phyloP scores from a whole-genome alignment of 495 filamentous ascomycete species.

The Aspergillus carlsbadensis region DNA sequence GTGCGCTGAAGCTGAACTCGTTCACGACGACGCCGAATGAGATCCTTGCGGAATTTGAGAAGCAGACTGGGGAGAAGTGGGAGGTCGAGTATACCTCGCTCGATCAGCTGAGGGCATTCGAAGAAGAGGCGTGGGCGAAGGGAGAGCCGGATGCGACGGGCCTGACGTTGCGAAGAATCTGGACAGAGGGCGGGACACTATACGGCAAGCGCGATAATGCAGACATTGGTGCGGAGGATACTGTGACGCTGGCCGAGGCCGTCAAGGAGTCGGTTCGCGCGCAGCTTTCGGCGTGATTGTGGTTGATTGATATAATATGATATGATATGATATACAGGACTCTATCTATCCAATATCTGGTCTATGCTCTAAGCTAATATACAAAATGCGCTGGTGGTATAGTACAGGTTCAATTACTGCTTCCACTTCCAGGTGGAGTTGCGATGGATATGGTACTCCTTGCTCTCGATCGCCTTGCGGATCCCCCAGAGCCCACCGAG shows the following conservation, averaged over 20 bases:
- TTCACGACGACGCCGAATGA: slow-evolving; percentile 63
- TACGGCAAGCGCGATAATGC: slow-evolving; percentile 68
- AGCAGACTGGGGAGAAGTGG: slow-evolving; percentile 55
- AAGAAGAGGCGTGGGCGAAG: slow-evolving; percentile 55
- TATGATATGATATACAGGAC: slow-evolving; percentile 2
- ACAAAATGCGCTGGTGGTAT: not conserved
- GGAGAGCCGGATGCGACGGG: slow-evolving; percentile 52
- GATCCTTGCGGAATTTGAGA: slow-evolving; percentile 65
- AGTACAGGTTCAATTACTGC: not conserved
- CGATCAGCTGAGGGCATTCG: slow-evolving; percentile 48
- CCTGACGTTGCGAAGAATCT: slow-evolving; percentile 63
- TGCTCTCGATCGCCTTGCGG: slow-evolving; percentile 53
- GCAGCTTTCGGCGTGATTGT: slow-evolving; percentile 4
- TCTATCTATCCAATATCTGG: not conserved
- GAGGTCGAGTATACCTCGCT: slow-evolving; percentile 53
- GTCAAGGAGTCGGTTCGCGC: slow-evolving; percentile 28
- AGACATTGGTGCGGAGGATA: slow-evolving; percentile 45
- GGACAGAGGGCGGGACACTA: slow-evolving; percentile 69
- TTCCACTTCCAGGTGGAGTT: slow-evolving; percentile 52
- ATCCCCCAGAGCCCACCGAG: slow-evolving; percentile 56
- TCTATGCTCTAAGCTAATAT: not conserved
- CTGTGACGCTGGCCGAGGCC: slow-evolving; percentile 47
- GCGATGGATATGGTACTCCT: slow-evolving; percentile 54
- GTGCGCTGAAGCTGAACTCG: slow-evolving; percentile 65
- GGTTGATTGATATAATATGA: not conserved